Conservation (phyloP, 768 basidiomycete genomes). For the Leccinum rimulosum region DNA sequence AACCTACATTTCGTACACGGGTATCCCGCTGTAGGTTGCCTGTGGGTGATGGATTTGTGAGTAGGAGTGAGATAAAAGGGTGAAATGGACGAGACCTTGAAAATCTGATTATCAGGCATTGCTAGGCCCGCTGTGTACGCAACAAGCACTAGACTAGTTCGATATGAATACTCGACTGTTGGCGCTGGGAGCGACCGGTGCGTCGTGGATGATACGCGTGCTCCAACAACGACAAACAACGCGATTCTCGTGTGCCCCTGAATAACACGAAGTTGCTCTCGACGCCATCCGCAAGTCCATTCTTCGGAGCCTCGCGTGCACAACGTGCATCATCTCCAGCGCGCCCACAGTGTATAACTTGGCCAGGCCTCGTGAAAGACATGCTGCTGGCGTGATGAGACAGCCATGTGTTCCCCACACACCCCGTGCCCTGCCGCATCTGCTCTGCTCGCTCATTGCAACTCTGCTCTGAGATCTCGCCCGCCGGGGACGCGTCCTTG, state of each 20-base stretch:
- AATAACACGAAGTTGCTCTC: not conserved
- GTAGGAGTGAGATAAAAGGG: not conserved
- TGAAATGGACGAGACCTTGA: conserved; percentile 57
- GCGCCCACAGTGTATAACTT: conserved; percentile 1
- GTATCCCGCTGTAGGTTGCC: conserved; percentile 93
- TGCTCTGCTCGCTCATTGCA: not conserved
- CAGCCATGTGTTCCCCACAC: conserved; percentile 13
- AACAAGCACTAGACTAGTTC: conserved; percentile 4
- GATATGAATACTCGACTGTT: conserved; percentile 1
- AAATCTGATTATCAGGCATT: conserved; percentile 86
- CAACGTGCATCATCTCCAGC: not conserved
- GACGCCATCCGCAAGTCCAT: not conserved
- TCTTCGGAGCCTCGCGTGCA: conserved; percentile 4
- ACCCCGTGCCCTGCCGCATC: conserved; percentile 16
- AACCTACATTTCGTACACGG: conserved; percentile 87
- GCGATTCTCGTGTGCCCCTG: conserved; percentile 25
- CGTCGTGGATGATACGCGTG: conserved; percentile 32
- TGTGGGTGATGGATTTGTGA: conserved; percentile 30
- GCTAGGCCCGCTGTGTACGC: conserved; percentile 11
- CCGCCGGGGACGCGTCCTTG: not conserved
- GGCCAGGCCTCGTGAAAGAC: conserved; percentile 20
- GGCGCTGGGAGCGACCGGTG: conserved; percentile 21
- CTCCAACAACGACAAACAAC: conserved; percentile 42
- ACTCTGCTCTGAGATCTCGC: not conserved
- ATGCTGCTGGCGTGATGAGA: conserved; percentile 9